Percentiles rank a stretch among this genome's conserved stretches.
These are phyloP conservation scores for Periconia sp. DNA, from an alignment of 2,329 filamentous ascomycete genomes.

Conservation along the genomic window DNA sequence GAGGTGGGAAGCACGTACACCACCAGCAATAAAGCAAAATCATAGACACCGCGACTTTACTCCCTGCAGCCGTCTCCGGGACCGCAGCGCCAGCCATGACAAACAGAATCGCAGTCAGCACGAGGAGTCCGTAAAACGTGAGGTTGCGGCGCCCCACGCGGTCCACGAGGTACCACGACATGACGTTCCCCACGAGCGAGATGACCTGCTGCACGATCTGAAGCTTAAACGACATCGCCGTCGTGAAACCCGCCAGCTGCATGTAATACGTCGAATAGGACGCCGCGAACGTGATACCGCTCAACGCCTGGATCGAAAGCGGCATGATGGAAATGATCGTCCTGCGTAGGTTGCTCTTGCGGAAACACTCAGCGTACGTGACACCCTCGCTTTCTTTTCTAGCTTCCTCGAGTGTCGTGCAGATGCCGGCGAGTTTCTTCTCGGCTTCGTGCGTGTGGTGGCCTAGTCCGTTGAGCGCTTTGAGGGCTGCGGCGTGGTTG, in stretches of 20 bases:
- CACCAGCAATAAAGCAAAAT: constrained; percentile 68
- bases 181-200: constrained; percentile 74
- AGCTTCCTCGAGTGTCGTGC: constrained; percentile 78
- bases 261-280: constrained; percentile 48
- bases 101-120: constrained; percentile 64
- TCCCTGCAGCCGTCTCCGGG: constrained; percentile 34
- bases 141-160: constrained; percentile 73
- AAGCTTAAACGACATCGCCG: constrained; percentile 42
- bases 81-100: constrained; percentile 79
- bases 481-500: constrained; percentile 64
- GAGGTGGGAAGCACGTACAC: constrained; percentile 5
- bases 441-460: constrained; percentile 47
- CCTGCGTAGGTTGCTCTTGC: constrained; percentile 66
- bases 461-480: constrained; percentile 64
- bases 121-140: constrained; percentile 63
- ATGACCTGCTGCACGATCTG: constrained; percentile 58
- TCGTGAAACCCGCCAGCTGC: constrained; percentile 44
- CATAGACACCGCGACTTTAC: constrained; percentile 47
- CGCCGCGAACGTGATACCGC: constrained; percentile 45
- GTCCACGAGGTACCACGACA: constrained; percentile 76
- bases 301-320: constrained; percentile 49
- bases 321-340: constrained; percentile 66
- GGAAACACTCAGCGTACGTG: constrained; percentile 79
- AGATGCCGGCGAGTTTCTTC: constrained; percentile 78
- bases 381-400: constrained; percentile 58